Base-by-base conservation (phyloP, 2,329 filamentous ascomycete species). In the Macrophomina pseudophaseolina region DNA sequence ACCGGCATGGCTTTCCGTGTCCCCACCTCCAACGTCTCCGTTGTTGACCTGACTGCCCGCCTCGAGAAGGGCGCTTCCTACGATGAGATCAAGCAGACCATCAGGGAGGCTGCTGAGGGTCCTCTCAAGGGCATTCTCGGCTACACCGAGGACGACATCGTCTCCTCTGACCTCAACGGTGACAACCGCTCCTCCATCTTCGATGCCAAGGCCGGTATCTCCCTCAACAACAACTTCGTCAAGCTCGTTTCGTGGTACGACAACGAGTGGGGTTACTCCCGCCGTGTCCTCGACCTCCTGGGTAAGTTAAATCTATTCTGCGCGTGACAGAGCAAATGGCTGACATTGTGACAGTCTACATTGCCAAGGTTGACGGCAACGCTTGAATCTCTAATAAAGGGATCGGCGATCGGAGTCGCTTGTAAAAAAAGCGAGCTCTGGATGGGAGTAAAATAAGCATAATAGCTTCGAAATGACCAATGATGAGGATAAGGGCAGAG, bases 1-100 rank as follows among this genome's bases (percentile, higher is more conserved):
- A 99, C 95, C 73, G 95, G 95, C 86, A 98, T 99, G 95, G 88
- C 95, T 78, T 95, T 99, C 91, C 95, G 95, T 91, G 94, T 99
- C 68, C 95, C 95, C 75, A 98, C 95, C 75, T 84, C 92, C 87
- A 98, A 99, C 88, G 95, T 99, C 82, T 99, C 95, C 76, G 95
- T 98, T 82, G 95, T 99, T 79, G 95, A 99, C 85, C 85, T 99
- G 81, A 99, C 95, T 78, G 89, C 85, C 88, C 94, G 94, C 78
- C 87, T 96, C 75, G 92, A 97, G 89, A 98, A 97, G 91, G 84
- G 83, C 76, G 94, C 92, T 77, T 82, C 82, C 73, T 95, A 95
- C 83, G 93, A 97, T 68, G 85, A 96, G 82, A 98, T 99, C 90
- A 98, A 97, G 90, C 82, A 85, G 71, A 88, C 88, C 81, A 84